phyloP scores from a whole-genome alignment of 1,284 basidiomycete genomes.

The Hypsizygus ulmarius region DNA sequence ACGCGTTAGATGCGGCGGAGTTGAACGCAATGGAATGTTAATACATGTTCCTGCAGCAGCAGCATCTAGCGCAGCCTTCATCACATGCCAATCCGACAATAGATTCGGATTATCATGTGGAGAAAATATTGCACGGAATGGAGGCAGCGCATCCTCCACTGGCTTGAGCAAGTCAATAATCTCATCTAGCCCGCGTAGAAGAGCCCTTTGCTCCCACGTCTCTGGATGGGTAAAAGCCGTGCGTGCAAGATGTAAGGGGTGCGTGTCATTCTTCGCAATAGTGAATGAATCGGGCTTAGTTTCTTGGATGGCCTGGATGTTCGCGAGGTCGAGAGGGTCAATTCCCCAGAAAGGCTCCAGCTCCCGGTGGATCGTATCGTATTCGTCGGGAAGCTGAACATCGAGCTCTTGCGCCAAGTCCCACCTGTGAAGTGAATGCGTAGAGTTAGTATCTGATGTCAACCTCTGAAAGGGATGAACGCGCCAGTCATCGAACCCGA shows the following conservation, averaged over 20 bases:
- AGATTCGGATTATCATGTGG: slow-evolving; percentile 48
- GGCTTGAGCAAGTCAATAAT: slow-evolving; percentile 38
- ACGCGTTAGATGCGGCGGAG: neutral
- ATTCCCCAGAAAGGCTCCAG: slow-evolving; percentile 57
- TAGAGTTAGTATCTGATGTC: slow-evolving; percentile 28
- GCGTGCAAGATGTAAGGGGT: slow-evolving; percentile 31
- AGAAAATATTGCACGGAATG: slow-evolving; percentile 45
- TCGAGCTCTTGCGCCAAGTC: slow-evolving; percentile 50
- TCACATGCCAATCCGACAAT: slow-evolving; percentile 42
- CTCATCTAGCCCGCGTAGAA: slow-evolving; percentile 24
- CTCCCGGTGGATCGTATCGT: slow-evolving; percentile 51
- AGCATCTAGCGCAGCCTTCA: slow-evolving; percentile 38
- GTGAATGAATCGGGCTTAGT: slow-evolving; percentile 36
- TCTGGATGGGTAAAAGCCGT: slow-evolving; percentile 27
- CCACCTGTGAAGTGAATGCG: slow-evolving; percentile 41
- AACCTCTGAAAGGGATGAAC: slow-evolving; percentile 15
- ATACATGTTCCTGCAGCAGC: slow-evolving; percentile 40
- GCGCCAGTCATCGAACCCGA: slow-evolving; percentile 55
- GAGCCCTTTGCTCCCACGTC: slow-evolving; percentile 20
- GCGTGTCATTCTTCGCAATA: slow-evolving; percentile 33
- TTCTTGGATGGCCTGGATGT: slow-evolving; percentile 38
- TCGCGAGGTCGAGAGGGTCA: slow-evolving; percentile 41
- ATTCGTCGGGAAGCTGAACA: slow-evolving; percentile 59
- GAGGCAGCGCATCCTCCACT: slow-evolving; percentile 36
- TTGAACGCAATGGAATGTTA: neutral